Evolutionary conservation across 2,329 filamentous ascomycete genomes (phyloP).

Genomic region (Podosphaera xanthii): DNA sequence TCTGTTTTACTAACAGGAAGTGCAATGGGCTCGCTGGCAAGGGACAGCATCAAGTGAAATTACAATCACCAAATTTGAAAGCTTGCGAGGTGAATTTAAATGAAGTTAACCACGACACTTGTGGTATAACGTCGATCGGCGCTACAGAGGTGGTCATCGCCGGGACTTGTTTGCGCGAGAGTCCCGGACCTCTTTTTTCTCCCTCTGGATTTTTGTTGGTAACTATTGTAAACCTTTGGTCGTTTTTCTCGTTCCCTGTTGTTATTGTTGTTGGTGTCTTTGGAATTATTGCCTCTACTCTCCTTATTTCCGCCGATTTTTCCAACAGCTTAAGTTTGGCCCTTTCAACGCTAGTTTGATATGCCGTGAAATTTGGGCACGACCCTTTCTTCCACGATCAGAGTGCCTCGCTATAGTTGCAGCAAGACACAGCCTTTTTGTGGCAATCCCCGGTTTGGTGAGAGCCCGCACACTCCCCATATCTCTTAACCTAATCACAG

Average conservation of each 20-base stretch:
- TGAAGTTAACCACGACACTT: too few relatives aligned
- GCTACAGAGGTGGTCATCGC: too few relatives aligned
- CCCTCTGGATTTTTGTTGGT: too few relatives aligned
- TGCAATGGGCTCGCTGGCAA: too few relatives aligned
- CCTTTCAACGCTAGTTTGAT: not conserved
- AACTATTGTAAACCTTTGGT: too few relatives aligned
- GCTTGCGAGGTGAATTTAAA: too few relatives aligned
- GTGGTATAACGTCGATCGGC: too few relatives aligned
- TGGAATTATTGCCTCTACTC: not conserved
- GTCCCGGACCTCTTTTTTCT: too few relatives aligned
- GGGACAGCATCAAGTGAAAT: too few relatives aligned
- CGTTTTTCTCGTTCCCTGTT: not conserved
- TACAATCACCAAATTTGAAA: too few relatives aligned
- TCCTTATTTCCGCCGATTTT: not conserved
- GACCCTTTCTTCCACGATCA: not conserved
- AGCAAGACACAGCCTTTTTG: not conserved
- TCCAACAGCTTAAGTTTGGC: not conserved
- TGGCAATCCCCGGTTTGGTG: not conserved
- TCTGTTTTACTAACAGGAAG: too few relatives aligned
- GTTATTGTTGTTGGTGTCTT: not conserved
- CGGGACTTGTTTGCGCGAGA: too few relatives aligned
- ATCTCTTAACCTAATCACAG: not conserved
- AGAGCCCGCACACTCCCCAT: not conserved
- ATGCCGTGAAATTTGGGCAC: not conserved
- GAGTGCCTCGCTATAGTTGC: not conserved